These are phyloP conservation scores for Pyricularia pennisetigena DNA, from an alignment of 2,329 filamentous ascomycete species.

Conservation along the genomic window DNA sequence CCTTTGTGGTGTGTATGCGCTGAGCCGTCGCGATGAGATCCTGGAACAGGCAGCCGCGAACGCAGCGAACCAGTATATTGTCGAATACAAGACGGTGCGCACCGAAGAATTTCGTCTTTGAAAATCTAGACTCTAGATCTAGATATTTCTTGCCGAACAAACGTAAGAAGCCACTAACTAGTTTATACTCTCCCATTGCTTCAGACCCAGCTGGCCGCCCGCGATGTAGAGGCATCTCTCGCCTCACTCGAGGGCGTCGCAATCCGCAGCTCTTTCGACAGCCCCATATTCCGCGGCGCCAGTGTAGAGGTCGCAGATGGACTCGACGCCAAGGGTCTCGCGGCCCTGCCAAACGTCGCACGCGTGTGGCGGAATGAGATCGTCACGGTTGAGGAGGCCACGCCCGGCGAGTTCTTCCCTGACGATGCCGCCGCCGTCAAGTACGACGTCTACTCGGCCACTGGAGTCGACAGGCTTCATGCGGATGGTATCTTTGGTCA, in stretches of 20 bases:
- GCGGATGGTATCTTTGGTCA: neutral
- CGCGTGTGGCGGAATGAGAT: neutral
- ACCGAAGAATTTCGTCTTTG: neutral
- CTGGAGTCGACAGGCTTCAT: slow-evolving; percentile 1
- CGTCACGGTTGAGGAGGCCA: neutral
- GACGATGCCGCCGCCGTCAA: slow-evolving; percentile 6
- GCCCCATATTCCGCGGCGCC: slow-evolving; percentile 18
- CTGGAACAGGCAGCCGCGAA: neutral
- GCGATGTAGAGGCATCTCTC: neutral
- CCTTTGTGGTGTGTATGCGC: neutral
- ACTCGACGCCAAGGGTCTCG: slow-evolving; percentile 14
- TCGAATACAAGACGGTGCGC: neutral
- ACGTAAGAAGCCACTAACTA: neutral
- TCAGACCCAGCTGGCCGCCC: neutral
- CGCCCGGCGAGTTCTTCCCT: neutral
- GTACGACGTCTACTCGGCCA: slow-evolving; percentile 13
- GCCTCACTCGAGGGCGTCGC: neutral
- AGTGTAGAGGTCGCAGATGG: slow-evolving; percentile 14
- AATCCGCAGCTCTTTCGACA: slow-evolving; percentile 15
- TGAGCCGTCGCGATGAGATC: neutral
- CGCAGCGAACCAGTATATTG: neutral
- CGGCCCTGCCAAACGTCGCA: neutral
- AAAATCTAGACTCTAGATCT: too few relatives aligned
- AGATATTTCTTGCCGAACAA: too few relatives aligned
- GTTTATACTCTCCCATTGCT: neutral